Percentiles rank a stretch among this genome's conserved stretches.
Evolutionary conservation across 805 yeast species (phyloP).

Genomic region (Saccharomycopsis selenospora): DNA sequence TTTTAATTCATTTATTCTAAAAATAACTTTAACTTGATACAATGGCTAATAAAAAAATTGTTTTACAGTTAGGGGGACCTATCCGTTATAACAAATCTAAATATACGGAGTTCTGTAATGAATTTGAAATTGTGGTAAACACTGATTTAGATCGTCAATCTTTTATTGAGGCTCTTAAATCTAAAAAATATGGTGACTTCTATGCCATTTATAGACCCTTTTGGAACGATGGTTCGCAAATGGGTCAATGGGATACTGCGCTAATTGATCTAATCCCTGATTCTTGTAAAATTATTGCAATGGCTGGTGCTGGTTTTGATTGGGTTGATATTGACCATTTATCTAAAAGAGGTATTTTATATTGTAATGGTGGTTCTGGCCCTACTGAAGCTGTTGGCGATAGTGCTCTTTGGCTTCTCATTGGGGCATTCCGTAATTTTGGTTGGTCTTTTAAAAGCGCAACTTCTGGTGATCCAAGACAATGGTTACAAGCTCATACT

Average conservation of each 20-base stretch:
- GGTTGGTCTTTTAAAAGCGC: conserved; percentile 15
- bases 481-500: conserved; percentile 11
- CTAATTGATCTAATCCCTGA: conserved; percentile 15
- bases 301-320: conserved; percentile 51
- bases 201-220: conserved; percentile 18
- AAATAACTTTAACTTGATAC: too few relatives aligned
- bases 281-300: conserved; percentile 15
- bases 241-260: conserved; percentile 19
- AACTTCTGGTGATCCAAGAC: conserved; percentile 1
- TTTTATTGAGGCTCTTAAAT: conserved; percentile 8
- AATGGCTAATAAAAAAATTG: conserved; percentile 14
- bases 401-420: conserved; percentile 18
- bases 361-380: conserved; percentile 19
- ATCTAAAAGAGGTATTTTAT: conserved; percentile 32
- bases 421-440: conserved; percentile 16
- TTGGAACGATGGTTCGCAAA: conserved; percentile 20
- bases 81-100: conserved; percentile 16
- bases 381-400: conserved; percentile 20
- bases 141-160: neutral
- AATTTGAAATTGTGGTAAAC: conserved; percentile 10
- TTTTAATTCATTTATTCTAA: too few relatives aligned
- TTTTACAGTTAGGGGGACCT: conserved; percentile 19
- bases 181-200: conserved; percentile 12
- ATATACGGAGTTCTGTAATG: conserved; percentile 5
- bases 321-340: conserved; percentile 38